These are phyloP conservation scores for Claviceps purpurea DNA, from an alignment of 2,329 filamentous ascomycete species.

Conservation along the genomic window DNA sequence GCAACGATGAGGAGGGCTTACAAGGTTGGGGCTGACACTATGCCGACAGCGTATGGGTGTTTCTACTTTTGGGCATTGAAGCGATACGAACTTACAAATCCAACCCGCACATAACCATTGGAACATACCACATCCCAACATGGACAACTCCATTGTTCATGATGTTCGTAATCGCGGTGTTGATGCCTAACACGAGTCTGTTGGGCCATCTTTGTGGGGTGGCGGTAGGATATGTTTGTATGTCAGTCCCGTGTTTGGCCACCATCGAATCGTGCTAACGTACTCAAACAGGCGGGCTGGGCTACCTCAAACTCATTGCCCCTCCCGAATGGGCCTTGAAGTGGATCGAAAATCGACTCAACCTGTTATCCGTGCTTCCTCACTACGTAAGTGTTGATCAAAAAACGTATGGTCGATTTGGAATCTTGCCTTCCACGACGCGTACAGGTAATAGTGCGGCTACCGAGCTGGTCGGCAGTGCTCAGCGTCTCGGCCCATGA, in stretches of 20 bases:
- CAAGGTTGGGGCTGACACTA: neutral
- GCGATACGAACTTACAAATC: constrained; percentile 72
- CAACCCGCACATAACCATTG: constrained; percentile 62
- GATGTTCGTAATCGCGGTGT: constrained; percentile 57
- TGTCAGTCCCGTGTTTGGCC: constrained; percentile 19
- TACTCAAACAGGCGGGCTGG: constrained; percentile 54
- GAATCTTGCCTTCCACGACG: constrained; percentile 57
- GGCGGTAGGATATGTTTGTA: constrained; percentile 75
- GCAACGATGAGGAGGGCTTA: neutral
- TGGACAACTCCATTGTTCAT: constrained; percentile 81
- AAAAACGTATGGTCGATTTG: constrained; percentile 88
- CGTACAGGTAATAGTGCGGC: constrained; percentile 29
- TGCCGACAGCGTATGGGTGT: constrained; percentile 67
- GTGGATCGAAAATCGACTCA: constrained; percentile 80
- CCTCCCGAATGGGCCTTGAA: constrained; percentile 79
- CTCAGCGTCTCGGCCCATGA: constrained; percentile 58
- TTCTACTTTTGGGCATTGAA: constrained; percentile 73
- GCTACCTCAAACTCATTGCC: constrained; percentile 78
- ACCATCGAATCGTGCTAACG: neutral
- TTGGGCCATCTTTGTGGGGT: constrained; percentile 78
- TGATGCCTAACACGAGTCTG: constrained; percentile 72
- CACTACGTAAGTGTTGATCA: constrained; percentile 93
- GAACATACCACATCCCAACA: constrained; percentile 61
- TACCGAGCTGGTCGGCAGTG: constrained; percentile 46
- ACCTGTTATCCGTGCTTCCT: constrained; percentile 69